Evolutionary conservation across 2,329 filamentous ascomycete genomes (phyloP).

Genomic region (Anisogramma anomala): DNA sequence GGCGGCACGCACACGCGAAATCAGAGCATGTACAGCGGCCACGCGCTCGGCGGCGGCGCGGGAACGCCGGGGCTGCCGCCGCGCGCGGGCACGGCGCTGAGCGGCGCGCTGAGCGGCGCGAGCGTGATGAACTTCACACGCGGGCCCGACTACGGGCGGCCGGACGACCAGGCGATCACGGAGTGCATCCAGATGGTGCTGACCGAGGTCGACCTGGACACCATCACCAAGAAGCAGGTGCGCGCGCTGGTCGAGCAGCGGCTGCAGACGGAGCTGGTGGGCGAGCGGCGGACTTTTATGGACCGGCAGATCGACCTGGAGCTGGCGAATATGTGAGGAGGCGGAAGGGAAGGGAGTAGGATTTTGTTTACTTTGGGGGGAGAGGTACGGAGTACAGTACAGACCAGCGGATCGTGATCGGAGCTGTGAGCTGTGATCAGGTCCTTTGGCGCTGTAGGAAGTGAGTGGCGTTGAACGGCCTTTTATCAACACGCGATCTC

Average conservation of each 20-base stretch:
- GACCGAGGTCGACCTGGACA: conserved; percentile 82
- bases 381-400: too few relatives aligned
- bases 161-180: conserved; percentile 68
- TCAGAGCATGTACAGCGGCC: conserved; percentile 61
- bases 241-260: conserved; percentile 85
- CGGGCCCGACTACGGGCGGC: conserved; percentile 41
- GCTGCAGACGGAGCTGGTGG: conserved; percentile 75
- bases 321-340: conserved; percentile 76
- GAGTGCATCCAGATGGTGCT: conserved; percentile 77
- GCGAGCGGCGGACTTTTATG: conserved; percentile 79
- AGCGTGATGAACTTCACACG: conserved; percentile 49
- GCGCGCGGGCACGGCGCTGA: conserved; percentile 33
- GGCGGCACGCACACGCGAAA: conserved; percentile 31
- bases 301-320: conserved; percentile 89
- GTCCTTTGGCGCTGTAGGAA: too few relatives aligned
- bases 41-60: conserved; percentile 26
- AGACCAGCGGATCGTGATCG: too few relatives aligned
- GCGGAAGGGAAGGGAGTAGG: background rate
- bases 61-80: too few relatives aligned
- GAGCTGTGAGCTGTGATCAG: too few relatives aligned
- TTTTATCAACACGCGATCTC: conserved; percentile 2
- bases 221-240: conserved; percentile 97
- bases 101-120: conserved; percentile 34
- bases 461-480: conserved; percentile 7
- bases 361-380: too few relatives aligned